These are phyloP conservation scores for Sclerotinia nivalis DNA, from an alignment of 2,329 filamentous ascomycete genomes.

Conservation along the genomic window DNA sequence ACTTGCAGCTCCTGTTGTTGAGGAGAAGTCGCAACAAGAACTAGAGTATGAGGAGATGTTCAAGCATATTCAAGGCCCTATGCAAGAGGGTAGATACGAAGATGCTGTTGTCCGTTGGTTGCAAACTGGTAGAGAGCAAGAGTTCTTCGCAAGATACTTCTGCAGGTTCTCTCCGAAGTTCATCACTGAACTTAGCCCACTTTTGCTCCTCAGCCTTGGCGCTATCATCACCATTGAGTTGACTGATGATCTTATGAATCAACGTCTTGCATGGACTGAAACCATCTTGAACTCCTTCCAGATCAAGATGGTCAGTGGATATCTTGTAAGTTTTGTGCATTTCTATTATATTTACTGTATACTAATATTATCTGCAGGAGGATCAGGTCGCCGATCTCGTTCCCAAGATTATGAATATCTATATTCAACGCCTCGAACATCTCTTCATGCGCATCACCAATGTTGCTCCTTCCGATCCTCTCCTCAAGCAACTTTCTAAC, in stretches of 20 bases:
- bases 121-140: constrained; percentile 61
- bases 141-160: constrained; percentile 61
- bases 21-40: constrained; percentile 23
- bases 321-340: constrained; percentile 39
- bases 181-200: constrained; percentile 58
- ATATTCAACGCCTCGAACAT: constrained; percentile 54
- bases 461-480: constrained; percentile 49
- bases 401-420: constrained; percentile 57
- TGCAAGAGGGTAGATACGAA: constrained; percentile 62
- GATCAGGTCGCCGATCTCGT: constrained; percentile 56
- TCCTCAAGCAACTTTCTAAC: constrained; percentile 50
- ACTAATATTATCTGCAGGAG: constrained; percentile 47
- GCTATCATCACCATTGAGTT: constrained; percentile 63
- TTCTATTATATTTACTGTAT: constrained; percentile 10
- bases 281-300: constrained; percentile 56
- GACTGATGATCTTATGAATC: constrained; percentile 52
- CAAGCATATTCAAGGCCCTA: constrained; percentile 60
- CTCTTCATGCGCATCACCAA: constrained; percentile 54
- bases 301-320: constrained; percentile 35
- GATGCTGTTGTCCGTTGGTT: constrained; percentile 67
- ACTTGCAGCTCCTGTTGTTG: constrained; percentile 26
- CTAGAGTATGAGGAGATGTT: constrained; percentile 57
- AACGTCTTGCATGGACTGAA: constrained; percentile 62
- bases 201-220: constrained; percentile 64
- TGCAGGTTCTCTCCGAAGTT: constrained; percentile 53